Evolutionary conservation across 208 protist genomes (phyloP).

Genomic region (Kentomonas sorsogonicus): DNA sequence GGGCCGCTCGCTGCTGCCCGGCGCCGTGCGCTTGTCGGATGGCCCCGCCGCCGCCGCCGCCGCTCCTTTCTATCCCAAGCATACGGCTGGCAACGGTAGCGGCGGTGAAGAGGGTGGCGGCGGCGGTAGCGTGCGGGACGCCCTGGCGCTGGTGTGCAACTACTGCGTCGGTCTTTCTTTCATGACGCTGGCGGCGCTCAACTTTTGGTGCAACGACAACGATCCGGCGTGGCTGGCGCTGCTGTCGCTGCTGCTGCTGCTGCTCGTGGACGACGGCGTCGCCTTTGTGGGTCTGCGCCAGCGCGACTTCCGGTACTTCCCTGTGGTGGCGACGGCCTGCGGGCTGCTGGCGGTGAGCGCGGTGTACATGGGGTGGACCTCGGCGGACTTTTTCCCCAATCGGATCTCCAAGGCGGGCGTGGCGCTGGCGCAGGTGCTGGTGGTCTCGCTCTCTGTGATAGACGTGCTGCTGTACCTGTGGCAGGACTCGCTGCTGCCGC

Average conservation of each 20-base stretch:
- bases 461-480: not conserved
- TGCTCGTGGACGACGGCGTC: conserved; percentile 62
- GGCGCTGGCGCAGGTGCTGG: conserved; percentile 14
- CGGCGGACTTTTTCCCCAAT: conserved; percentile 3
- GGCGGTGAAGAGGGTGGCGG: no score
- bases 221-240: conserved; percentile 35
- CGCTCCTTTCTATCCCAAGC: not conserved
- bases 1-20: conserved; percentile 49
- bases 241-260: conserved; percentile 61
- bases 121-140: no score
- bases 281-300: conserved; percentile 38
- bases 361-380: conserved; percentile 38
- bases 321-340: conserved; percentile 30
- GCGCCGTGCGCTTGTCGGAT: conserved; percentile 25
- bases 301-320: conserved; percentile 69
- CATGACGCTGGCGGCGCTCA: conserved; percentile 10
- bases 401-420: conserved; percentile 6
- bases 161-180: not conserved
- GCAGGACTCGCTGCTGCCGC: not conserved
- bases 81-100: no score
- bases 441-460: conserved; percentile 10
- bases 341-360: conserved; percentile 38
- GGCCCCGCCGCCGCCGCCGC: conserved; percentile 13
- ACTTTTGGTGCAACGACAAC: conserved; percentile 56
- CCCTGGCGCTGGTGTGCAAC: not conserved